phyloP scores from a whole-genome alignment of 108 stramenopile species.

The Cyclotella distinguenda region DNA sequence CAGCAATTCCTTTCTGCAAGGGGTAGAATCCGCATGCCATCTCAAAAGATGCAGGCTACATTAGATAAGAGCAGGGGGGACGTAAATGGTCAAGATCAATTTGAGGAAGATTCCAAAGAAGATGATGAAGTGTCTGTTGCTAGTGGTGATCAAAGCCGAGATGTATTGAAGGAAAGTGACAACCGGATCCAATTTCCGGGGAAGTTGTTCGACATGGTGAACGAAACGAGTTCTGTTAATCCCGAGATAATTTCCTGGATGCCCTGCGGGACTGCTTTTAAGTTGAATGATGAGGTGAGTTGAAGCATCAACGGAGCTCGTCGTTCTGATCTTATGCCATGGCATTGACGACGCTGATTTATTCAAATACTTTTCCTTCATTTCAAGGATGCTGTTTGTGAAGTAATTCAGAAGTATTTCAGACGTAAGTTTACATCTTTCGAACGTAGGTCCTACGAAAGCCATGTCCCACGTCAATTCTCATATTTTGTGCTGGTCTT shows the following conservation, averaged over 20 bases:
- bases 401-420: constrained; percentile 3
- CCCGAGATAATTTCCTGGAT: constrained; percentile 16
- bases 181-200: constrained; percentile 11
- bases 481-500: not conserved
- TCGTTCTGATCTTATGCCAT: not conserved
- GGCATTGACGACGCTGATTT: not conserved
- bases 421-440: not conserved
- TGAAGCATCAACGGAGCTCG: not conserved
- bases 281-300: constrained; percentile 16
- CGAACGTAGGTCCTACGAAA: not conserved
- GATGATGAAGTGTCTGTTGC: not conserved
- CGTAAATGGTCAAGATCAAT: not conserved
- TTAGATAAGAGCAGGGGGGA: not conserved
- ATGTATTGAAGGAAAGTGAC: not conserved
- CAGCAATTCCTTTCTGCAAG: constrained; percentile 3
- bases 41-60: constrained; percentile 16
- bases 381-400: not conserved
- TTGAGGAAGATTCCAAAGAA: not conserved
- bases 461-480: not conserved
- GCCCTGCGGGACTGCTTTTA: constrained; percentile 22
- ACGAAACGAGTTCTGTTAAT: not conserved
- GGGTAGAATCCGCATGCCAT: constrained; percentile 10
- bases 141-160: not conserved
- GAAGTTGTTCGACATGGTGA: constrained; percentile 12
- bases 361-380: not conserved